Percentiles rank a stretch among this genome's conserved stretches.
Conservation (phyloP, 1,284 basidiomycete species). For the Trichosporon sp. region DNA sequence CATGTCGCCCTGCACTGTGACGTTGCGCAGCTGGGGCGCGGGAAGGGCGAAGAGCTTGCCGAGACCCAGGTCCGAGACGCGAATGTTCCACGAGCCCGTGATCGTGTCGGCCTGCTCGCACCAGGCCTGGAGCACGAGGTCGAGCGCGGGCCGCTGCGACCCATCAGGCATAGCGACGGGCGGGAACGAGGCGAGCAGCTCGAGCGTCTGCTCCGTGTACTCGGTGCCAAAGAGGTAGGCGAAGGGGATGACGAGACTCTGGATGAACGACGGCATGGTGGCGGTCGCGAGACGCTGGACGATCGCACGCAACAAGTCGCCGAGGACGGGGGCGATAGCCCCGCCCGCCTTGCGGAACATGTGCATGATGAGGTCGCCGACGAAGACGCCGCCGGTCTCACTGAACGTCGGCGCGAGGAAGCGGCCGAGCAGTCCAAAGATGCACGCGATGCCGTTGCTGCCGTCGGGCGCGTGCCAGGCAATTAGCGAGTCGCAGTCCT, state of each 20-base stretch:
- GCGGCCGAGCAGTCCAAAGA: slow-evolving; percentile 73
- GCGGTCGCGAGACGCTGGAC: slow-evolving; percentile 76
- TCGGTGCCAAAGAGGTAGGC: slow-evolving; percentile 82
- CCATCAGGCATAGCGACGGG: slow-evolving; percentile 59
- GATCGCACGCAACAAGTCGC: slow-evolving; percentile 82
- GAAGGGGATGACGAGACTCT: slow-evolving; percentile 88
- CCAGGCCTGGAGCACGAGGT: slow-evolving; percentile 85
- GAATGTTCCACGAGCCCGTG: slow-evolving; percentile 89
- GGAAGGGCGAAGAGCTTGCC: slow-evolving; percentile 72
- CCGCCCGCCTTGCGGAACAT: slow-evolving; percentile 77
- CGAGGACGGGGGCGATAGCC: slow-evolving; percentile 67
- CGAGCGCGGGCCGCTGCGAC: slow-evolving; percentile 60
- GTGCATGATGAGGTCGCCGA: slow-evolving; percentile 93
- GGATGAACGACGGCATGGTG: slow-evolving; percentile 77
- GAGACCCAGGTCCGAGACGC: slow-evolving; percentile 77
- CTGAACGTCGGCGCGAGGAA: slow-evolving; percentile 66
- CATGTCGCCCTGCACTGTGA: slow-evolving; percentile 89
- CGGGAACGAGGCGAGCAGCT: slow-evolving; percentile 68
- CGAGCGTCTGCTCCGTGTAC: slow-evolving; percentile 74
- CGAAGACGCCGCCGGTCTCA: slow-evolving; percentile 83
- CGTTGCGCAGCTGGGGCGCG: slow-evolving; percentile 65
- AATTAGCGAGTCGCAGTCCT: slow-evolving; percentile 78
- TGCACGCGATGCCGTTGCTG: slow-evolving; percentile 71
- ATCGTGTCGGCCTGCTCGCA: slow-evolving; percentile 91
- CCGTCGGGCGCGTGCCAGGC: slow-evolving; percentile 68